phyloP scores from a whole-genome alignment of 1,284 basidiomycete genomes.

The Pulveroboletus sp. region DNA sequence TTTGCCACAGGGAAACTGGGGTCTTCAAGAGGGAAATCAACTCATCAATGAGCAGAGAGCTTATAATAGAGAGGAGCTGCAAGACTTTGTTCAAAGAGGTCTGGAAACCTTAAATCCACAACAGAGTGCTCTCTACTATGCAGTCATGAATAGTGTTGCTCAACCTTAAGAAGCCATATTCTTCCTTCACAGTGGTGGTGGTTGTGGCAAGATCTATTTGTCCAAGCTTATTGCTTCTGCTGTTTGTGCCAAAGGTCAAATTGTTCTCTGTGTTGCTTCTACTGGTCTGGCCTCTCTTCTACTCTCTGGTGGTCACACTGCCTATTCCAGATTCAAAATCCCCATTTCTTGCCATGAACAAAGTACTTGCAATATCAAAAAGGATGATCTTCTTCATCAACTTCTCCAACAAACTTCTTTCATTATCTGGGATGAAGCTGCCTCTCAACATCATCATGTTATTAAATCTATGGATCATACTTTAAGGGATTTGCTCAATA shows the following conservation, averaged over 20 bases:
- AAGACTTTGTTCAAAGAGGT: constrained; percentile 8
- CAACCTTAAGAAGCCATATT: constrained; percentile 28
- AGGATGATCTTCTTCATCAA: constrained; percentile 14
- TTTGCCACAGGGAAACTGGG: constrained; percentile 33
- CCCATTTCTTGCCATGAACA: constrained; percentile 20
- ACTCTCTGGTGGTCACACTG: constrained; percentile 14
- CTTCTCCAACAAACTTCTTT: not conserved
- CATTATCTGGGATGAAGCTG: constrained; percentile 30
- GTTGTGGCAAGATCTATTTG: constrained; percentile 53
- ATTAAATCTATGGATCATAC: constrained; percentile 39
- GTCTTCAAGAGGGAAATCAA: constrained; percentile 26
- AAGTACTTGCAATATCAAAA: constrained; percentile 38
- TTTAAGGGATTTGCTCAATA: constrained; percentile 31
- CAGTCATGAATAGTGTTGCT: constrained; percentile 14
- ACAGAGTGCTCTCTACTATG: constrained; percentile 10
- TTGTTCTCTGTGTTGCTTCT: constrained; percentile 41
- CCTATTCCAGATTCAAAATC: constrained; percentile 19
- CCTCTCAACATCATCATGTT: constrained; percentile 37
- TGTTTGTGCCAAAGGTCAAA: constrained; percentile 30
- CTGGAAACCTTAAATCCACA: constrained; percentile 5
- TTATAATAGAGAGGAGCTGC: constrained; percentile 33
- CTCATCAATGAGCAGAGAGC: constrained; percentile 42
- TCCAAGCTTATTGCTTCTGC: constrained; percentile 42
- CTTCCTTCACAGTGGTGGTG: constrained; percentile 50
- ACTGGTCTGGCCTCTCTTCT: constrained; percentile 28